Percentiles rank a stretch among this genome's conserved stretches.
Evolutionary conservation across 345 rosid genomes (phyloP).

Genomic region (sweet orange (Citrus sinensis)): DVS_A1.0 CM039167.1:24916501-24917000

Average conservation of each 20-base stretch:
- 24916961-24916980: conserved; percentile 10
- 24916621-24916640: conserved; percentile 23
- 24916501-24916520: too few relatives aligned
- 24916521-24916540: too few relatives aligned
- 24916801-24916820: neutral
- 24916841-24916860: conserved; percentile 25
- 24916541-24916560: too few relatives aligned
- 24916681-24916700: conserved; percentile 1
- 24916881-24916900: conserved; percentile 68
- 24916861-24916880: conserved; percentile 22
- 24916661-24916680: too few relatives aligned
- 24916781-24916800: neutral
- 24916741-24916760: too few relatives aligned
- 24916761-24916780: neutral
- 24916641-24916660: neutral
- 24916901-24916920: conserved; percentile 66
- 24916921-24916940: conserved; percentile 61
- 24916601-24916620: too few relatives aligned
- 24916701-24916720: conserved; percentile 7
- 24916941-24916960: conserved; percentile 64
- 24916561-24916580: too few relatives aligned
- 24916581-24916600: too few relatives aligned
- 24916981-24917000: conserved; percentile 18
- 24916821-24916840: conserved; percentile 26
- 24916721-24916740: neutral